These are phyloP conservation scores for Botrytis fragariae DNA, from an alignment of 2,329 filamentous ascomycete species.

Conservation along the genomic window DNA sequence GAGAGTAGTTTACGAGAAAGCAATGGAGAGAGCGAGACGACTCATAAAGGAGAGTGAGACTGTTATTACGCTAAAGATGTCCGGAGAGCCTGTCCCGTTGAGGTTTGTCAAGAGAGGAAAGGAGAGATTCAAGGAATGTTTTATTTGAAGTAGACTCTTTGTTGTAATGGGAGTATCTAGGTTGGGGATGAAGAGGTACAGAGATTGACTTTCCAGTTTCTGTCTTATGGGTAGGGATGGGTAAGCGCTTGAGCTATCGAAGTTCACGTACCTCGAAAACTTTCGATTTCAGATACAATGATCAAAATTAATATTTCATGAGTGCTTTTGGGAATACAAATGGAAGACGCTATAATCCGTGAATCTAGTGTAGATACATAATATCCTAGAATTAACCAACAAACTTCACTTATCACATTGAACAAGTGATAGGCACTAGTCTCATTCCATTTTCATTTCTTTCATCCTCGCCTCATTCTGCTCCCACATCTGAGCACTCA, in stretches of 20 bases:
- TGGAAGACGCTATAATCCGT: too few relatives aligned
- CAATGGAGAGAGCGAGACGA: conserved; percentile 20
- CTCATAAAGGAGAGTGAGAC: conserved; percentile 19
- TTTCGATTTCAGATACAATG: neutral
- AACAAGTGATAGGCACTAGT: neutral
- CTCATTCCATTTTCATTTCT: neutral
- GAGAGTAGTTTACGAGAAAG: conserved; percentile 22
- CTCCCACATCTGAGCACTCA: neutral
- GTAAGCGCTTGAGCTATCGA: neutral
- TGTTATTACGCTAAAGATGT: conserved; percentile 23
- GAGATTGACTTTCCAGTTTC: neutral
- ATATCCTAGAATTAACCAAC: neutral
- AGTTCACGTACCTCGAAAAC: neutral
- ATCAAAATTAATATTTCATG: neutral
- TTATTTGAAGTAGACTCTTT: neutral
- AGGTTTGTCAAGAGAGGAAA: conserved; percentile 25
- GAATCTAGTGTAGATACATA: too few relatives aligned
- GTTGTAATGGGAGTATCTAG: neutral
- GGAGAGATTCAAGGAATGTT: conserved; percentile 21
- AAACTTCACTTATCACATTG: neutral
- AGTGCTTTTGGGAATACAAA: neutral
- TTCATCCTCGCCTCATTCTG: neutral
- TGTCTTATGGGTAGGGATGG: neutral
- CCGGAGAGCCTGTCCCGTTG: conserved; percentile 21
- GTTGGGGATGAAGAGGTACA: neutral